Base-by-base conservation (phyloP, 805 yeast genomes). In the Teunomyces barrocoloradensis region DNA sequence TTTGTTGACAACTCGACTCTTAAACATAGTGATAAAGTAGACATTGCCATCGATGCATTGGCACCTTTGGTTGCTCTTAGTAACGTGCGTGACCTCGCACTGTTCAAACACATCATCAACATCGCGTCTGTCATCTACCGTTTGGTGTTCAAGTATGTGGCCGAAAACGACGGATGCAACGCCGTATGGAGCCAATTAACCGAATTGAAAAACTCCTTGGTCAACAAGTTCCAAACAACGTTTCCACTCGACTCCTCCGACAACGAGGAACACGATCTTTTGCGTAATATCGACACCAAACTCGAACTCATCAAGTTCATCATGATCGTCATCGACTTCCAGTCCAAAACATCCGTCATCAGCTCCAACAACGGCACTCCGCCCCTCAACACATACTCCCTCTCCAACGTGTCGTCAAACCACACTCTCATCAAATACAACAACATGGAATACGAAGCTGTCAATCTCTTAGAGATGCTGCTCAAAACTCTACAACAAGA, bases 231-330 rank as follows among this genome's bases (percentile, higher is more conserved):
- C 82, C 78, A 75, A 18, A 62, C 80, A 3, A 67, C 60, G 3
- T 82, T 73, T 54, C 89, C 89, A 3, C 71, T 81, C 46, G 63
- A 68, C 17, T 65, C 74, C 12, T 65, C 73, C 15, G 80, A 74
- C 45, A 69, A 73, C 47, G 68, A 66, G 18, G 87, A 79, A 50
- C 71, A 73, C 32, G 83, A 80, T 54, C 55, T 65, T 27, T 58
- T 69, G 30, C 75, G 83, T 61, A 77, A 81, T 41, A 64, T 82
- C 33, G 81, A 85, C 11, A 69, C 82, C 41, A 82, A 79, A 62
- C 67, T 87, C n/a, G 84, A 91, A 25, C 72, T 85, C n/a, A 70
- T 85, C 44, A 88, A 86, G 64, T 82, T 91, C 49, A 78, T 89
- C 9, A 81, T 65, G 47, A 55, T 67, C 5, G 72, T 73, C 6